phyloP scores from a whole-genome alignment of 1,284 basidiomycete genomes.

The Ustilago curta region DNA sequence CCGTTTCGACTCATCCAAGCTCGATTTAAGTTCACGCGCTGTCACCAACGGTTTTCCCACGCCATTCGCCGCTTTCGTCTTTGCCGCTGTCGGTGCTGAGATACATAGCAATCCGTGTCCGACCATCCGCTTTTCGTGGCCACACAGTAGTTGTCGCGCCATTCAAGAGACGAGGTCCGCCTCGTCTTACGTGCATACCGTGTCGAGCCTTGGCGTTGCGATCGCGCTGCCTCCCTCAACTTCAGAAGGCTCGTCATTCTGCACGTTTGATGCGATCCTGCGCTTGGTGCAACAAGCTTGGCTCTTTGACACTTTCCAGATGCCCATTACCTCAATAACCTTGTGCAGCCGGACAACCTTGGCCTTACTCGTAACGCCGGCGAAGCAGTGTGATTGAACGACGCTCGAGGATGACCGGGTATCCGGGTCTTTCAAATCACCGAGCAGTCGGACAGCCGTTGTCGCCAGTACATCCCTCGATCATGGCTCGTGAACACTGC shows the following conservation, averaged over 20 bases:
- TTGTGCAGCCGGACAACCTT: constrained; percentile 9
- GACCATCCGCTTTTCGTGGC: too few relatives aligned
- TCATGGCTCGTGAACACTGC: not conserved
- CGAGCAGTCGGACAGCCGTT: not conserved
- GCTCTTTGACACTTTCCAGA: not conserved
- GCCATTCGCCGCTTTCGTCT: too few relatives aligned
- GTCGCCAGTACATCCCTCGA: not conserved
- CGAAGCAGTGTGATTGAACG: not conserved
- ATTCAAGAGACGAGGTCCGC: too few relatives aligned
- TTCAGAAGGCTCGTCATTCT: too few relatives aligned
- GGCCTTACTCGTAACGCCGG: not conserved
- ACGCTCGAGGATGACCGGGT: not conserved
- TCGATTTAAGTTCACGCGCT: not conserved
- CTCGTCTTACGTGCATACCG: too few relatives aligned
- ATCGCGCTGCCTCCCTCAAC: too few relatives aligned
- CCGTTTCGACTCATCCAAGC: not conserved
- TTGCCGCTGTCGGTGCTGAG: too few relatives aligned
- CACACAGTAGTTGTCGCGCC: too few relatives aligned
- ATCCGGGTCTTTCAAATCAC: not conserved
- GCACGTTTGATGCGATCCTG: not conserved
- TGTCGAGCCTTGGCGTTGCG: too few relatives aligned
- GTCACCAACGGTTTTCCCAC: too few relatives aligned
- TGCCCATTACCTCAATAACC: not conserved
- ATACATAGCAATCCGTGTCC: too few relatives aligned
- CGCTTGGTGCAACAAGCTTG: not conserved